Evolutionary conservation across 306 rosid genomes (phyloP).

Genomic region (Dalbergia oliveri): DNA sequence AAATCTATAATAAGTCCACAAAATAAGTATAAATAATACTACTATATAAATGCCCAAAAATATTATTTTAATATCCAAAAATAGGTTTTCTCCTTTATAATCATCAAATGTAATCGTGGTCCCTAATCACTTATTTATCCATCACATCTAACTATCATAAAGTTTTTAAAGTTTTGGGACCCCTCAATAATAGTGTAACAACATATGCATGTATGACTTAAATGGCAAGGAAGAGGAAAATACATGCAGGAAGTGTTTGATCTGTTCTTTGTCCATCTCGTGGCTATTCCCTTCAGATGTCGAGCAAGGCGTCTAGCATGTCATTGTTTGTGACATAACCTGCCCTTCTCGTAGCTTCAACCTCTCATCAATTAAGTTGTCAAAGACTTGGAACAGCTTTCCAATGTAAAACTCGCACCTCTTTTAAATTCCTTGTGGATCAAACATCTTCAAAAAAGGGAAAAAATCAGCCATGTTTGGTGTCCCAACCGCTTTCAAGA

Average conservation of each 20-base stretch:
- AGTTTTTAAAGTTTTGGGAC: too few relatives aligned
- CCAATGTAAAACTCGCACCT: neutral
- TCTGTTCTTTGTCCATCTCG: neutral
- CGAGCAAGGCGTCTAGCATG: neutral
- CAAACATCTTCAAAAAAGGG: neutral
- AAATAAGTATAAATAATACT: too few relatives aligned
- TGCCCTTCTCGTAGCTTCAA: neutral
- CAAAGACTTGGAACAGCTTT: neutral
- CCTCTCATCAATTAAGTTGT: neutral
- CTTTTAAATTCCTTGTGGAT: neutral
- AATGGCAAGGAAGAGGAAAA: neutral
- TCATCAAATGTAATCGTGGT: too few relatives aligned
- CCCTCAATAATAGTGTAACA: too few relatives aligned
- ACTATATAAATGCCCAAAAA: too few relatives aligned
- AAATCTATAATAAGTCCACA: too few relatives aligned
- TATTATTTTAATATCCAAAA: too few relatives aligned
- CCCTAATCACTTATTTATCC: too few relatives aligned
- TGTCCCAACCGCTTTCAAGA: neutral
- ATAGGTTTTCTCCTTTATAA: too few relatives aligned
- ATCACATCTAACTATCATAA: too few relatives aligned
- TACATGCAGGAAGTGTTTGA: neutral
- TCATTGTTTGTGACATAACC: neutral
- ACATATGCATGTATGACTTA: too few relatives aligned
- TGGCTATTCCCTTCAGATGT: neutral
- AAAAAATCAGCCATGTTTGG: constrained; percentile 18